Evolutionary conservation across 495 filamentous ascomycete genomes (phyloP).

Genomic region (Opeltia flavorubescens): DNA sequence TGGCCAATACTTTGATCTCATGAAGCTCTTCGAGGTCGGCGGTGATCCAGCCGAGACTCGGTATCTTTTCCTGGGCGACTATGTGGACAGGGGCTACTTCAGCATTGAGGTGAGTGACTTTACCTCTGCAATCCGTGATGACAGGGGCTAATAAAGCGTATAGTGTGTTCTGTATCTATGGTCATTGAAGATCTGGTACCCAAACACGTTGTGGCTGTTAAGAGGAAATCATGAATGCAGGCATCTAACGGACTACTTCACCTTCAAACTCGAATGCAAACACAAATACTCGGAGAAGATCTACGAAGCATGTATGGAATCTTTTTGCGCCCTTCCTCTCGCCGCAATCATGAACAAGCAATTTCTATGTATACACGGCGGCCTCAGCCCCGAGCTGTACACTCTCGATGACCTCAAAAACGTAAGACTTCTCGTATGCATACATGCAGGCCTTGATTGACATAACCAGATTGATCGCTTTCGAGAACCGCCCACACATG

Average conservation of each 20-base stretch:
- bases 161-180: constrained; percentile 93
- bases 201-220: constrained; percentile 90
- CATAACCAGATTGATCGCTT: constrained; percentile 78
- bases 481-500: constrained; percentile 91
- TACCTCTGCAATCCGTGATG: neutral
- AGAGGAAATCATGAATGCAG: constrained; percentile 97
- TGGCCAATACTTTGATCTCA: constrained; percentile 96
- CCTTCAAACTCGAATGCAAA: constrained; percentile 98
- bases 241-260: constrained; percentile 98
- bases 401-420: constrained; percentile 85
- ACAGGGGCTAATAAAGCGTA: constrained; percentile 6
- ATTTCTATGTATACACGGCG: constrained; percentile 96
- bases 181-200: constrained; percentile 98
- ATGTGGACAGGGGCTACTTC: constrained; percentile 96
- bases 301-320: constrained; percentile 96
- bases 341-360: constrained; percentile 99
- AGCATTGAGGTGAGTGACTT: constrained; percentile 64
- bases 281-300: constrained; percentile 96
- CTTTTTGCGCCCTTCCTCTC: constrained; percentile 86
- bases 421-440: constrained; percentile 29
- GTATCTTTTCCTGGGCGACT: constrained; percentile 95
- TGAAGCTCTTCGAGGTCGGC: constrained; percentile 98
- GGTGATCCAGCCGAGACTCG: constrained; percentile 91
- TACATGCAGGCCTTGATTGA: constrained; percentile 3
- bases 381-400: constrained; percentile 87